phyloP scores from a whole-genome alignment of 1,139 yeast genomes.

The Eremothecium sinecaudum region DNA sequence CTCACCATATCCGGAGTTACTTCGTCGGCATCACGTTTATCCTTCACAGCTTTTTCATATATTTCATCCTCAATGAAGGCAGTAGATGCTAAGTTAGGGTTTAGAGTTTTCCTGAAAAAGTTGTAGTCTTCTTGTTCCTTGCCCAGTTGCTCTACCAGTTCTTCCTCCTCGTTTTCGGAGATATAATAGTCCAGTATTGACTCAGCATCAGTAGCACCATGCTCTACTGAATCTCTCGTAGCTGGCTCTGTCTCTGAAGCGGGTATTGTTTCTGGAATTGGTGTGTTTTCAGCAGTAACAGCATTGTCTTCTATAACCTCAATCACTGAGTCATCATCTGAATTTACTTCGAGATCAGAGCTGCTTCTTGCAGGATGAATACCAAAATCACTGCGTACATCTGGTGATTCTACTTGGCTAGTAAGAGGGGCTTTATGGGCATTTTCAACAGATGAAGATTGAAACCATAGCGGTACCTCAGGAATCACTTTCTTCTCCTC shows the following conservation, averaged over 20 bases:
- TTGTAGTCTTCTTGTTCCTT: slow-evolving; percentile 68
- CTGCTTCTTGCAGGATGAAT: too few relatives aligned
- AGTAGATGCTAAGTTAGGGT: slow-evolving; percentile 22
- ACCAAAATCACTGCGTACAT: too few relatives aligned
- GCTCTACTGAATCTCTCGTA: too few relatives aligned
- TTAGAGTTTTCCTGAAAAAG: slow-evolving; percentile 45
- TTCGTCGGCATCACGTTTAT: slow-evolving; percentile 81
- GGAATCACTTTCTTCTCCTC: not conserved
- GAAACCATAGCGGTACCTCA: slow-evolving; percentile 4
- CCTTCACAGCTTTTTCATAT: slow-evolving; percentile 46
- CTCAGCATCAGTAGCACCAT: too few relatives aligned
- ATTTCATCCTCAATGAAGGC: slow-evolving; percentile 34
- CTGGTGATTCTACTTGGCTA: too few relatives aligned
- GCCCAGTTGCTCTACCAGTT: slow-evolving; percentile 48
- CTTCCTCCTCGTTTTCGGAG: slow-evolving; percentile 69
- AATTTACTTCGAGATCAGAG: too few relatives aligned
- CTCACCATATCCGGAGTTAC: slow-evolving; percentile 78
- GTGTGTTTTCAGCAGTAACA: too few relatives aligned
- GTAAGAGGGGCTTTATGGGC: too few relatives aligned
- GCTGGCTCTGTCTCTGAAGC: too few relatives aligned
- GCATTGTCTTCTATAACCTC: too few relatives aligned
- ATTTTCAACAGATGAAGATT: not conserved
- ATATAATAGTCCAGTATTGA: slow-evolving; percentile 67
- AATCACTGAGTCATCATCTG: too few relatives aligned
- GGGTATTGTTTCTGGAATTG: too few relatives aligned